phyloP scores from a whole-genome alignment of 805 yeast species.

The Candida dajiaensis region DNA sequence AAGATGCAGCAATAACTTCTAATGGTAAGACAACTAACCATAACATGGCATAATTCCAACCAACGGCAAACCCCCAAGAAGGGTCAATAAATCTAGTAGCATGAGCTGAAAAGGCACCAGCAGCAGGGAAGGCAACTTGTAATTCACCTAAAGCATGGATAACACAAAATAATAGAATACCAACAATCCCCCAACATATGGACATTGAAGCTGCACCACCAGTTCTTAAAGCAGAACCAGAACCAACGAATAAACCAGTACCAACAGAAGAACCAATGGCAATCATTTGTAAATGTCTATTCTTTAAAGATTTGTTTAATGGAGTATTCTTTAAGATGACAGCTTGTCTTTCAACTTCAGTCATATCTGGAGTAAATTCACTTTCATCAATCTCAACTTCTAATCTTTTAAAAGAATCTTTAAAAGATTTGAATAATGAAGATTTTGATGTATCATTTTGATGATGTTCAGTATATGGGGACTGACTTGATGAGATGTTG shows the following conservation, averaged over 20 bases:
- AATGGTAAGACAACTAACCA: slow-evolving; percentile 47
- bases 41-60: slow-evolving; percentile 50
- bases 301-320: slow-evolving; percentile 45
- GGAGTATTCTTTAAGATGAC: slow-evolving; percentile 48
- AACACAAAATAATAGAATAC: slow-evolving; percentile 50
- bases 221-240: slow-evolving; percentile 49
- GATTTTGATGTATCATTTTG: background rate
- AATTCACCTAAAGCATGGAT: slow-evolving; percentile 59
- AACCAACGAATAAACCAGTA: slow-evolving; percentile 63
- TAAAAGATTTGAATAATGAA: slow-evolving; percentile 5
- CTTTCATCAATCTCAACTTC: slow-evolving; percentile 31
- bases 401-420: slow-evolving; percentile 25
- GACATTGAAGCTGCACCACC: slow-evolving; percentile 66
- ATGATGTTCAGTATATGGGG: background rate
- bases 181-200: slow-evolving; percentile 48
- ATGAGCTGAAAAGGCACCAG: slow-evolving; percentile 62
- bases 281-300: slow-evolving; percentile 59
- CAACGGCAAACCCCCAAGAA: slow-evolving; percentile 58
- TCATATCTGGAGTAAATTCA: slow-evolving; percentile 30
- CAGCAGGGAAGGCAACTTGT: slow-evolving; percentile 54
- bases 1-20: slow-evolving; percentile 48
- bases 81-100: slow-evolving; percentile 54
- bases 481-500: background rate
- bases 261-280: slow-evolving; percentile 68
- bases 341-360: slow-evolving; percentile 38